A percentile compares a stretch with the other conserved stretches of the same genome.
Conservation (phyloP, 2,329 filamentous ascomycete species). For the Knoxdaviesia proteae region DNA sequence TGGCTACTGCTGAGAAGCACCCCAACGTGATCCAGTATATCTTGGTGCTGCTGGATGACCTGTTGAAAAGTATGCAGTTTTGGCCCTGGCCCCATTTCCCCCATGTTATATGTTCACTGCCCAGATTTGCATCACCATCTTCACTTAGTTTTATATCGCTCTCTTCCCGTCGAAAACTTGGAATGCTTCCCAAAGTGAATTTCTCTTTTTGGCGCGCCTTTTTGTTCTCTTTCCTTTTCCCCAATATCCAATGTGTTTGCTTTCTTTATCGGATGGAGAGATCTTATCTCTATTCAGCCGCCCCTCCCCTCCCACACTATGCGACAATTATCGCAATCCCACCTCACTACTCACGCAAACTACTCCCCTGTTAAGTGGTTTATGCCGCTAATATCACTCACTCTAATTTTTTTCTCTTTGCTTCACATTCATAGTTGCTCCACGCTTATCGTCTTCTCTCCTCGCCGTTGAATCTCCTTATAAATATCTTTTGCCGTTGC, state of each 20-base stretch:
- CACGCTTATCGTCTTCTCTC: conserved; percentile 55
- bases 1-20: conserved; percentile 70
- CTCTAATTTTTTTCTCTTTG: background rate
- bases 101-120: too few species aligned
- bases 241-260: background rate
- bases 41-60: conserved; percentile 68
- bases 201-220: background rate
- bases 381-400: too few species aligned
- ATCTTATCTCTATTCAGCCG: background rate
- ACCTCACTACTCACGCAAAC: too few species aligned
- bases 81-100: background rate
- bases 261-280: background rate
- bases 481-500: conserved; percentile 63
- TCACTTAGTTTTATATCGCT: too few species aligned
- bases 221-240: background rate
- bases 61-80: conserved; percentile 55
- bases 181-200: too few species aligned
- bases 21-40: conserved; percentile 89
- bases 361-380: too few species aligned
- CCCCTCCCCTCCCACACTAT: background rate
- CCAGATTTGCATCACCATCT: too few species aligned
- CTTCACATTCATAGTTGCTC: conserved; percentile 39
- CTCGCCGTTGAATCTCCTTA: conserved; percentile 61
- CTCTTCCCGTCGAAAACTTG: too few species aligned
- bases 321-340: too few species aligned